phyloP scores from a whole-genome alignment of 2,329 filamentous ascomycete species.

The Colletotrichum zoysiae region DNA sequence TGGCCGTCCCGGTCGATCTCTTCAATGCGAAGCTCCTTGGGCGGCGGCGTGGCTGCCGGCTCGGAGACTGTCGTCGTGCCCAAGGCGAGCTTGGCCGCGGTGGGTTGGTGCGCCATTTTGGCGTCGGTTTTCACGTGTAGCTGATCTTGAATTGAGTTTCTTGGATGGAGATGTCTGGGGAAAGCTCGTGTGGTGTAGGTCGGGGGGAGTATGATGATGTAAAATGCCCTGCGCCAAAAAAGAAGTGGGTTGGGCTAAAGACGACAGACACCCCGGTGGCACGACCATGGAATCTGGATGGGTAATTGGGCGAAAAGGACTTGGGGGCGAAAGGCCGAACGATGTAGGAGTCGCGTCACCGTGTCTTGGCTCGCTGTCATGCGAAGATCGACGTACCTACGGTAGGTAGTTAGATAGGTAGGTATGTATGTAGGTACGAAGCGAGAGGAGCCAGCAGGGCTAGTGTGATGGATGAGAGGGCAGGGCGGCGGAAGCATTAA shows the following conservation, averaged over 20 bases:
- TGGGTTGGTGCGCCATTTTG: constrained; percentile 35
- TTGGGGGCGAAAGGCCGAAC: constrained; percentile 5
- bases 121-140: constrained; percentile 8
- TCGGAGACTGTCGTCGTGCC: constrained; percentile 29
- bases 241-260: constrained; percentile 1
- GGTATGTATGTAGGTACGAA: not conserved
- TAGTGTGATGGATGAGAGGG: not conserved
- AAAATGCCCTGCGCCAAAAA: not conserved
- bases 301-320: not conserved
- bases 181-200: not conserved
- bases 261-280: not conserved
- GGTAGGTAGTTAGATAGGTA: too few relatives aligned
- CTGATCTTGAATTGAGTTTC: not conserved
- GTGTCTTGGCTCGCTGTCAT: constrained; percentile 32
- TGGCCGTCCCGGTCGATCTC: constrained; percentile 46
- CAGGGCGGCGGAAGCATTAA: constrained; percentile 16
- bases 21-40: constrained; percentile 47
- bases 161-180: not conserved
- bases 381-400: constrained; percentile 25
- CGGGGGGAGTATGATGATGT: not conserved
- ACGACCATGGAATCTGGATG: constrained; percentile 9
- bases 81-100: constrained; percentile 27
- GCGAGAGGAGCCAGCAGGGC: not conserved
- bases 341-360: constrained; percentile 34
- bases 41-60: constrained; percentile 32